phyloP scores from a whole-genome alignment of 2,329 filamentous ascomycete genomes.

The Penicillium corylophilum region DNA sequence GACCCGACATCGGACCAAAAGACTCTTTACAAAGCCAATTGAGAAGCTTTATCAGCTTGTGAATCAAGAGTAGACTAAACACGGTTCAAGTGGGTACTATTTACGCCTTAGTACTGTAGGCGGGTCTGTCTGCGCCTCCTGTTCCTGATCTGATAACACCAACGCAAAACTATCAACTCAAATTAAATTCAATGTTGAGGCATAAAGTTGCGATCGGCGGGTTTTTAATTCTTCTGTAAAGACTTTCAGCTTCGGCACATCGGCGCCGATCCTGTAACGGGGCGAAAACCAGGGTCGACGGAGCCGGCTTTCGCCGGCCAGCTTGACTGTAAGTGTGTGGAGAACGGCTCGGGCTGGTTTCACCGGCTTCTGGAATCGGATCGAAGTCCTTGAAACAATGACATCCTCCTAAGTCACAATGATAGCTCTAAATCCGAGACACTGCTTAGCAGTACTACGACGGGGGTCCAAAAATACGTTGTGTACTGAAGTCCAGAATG shows the following conservation, averaged over 20 bases:
- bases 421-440: neutral
- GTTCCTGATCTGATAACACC: neutral
- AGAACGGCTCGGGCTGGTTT: slow-evolving; percentile 1
- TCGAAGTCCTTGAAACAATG: neutral
- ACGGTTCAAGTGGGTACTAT: neutral
- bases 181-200: neutral
- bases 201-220: neutral
- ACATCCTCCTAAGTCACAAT: neutral
- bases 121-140: neutral
- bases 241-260: neutral
- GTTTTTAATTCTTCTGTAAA: neutral
- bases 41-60: neutral
- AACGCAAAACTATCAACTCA: no score
- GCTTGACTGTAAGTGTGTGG: slow-evolving; percentile 4
- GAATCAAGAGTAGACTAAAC: neutral
- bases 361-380: slow-evolving; percentile 5
- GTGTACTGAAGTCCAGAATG: neutral
- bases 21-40: neutral
- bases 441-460: neutral
- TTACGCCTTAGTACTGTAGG: neutral
- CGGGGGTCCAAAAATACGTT: neutral
- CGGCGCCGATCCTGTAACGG: neutral
- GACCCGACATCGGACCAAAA: neutral
- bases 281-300: neutral
- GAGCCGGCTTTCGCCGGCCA: neutral